A percentile compares a stretch with the other conserved stretches of the same genome.
These are phyloP conservation scores for Kazachstania taianensis DNA, from an alignment of 805 yeast genomes.

Conservation along the genomic window DNA sequence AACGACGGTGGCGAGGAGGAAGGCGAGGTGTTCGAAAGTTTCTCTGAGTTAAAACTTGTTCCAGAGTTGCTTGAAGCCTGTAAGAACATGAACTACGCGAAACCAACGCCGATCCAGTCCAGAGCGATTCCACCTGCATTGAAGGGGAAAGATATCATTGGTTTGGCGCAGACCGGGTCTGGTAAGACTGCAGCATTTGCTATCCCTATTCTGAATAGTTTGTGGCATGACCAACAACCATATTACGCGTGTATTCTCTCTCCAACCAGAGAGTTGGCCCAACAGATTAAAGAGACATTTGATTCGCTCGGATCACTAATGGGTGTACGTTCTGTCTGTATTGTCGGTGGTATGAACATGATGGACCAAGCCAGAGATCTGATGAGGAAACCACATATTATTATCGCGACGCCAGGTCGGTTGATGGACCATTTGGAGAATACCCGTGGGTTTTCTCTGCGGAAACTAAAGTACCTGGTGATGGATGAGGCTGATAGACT, in stretches of 20 bases:
- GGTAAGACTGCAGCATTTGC: conserved; percentile 99
- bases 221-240: conserved; percentile 84
- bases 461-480: conserved; percentile 69
- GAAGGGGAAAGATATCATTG: conserved; percentile 85
- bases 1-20: conserved; percentile 10
- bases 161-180: conserved; percentile 95
- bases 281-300: conserved; percentile 86
- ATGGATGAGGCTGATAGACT: conserved; percentile 97
- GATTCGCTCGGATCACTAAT: conserved; percentile 84
- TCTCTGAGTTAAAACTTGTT: conserved; percentile 52
- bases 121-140: conserved; percentile 87
- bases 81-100: conserved; percentile 57
- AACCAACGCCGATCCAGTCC: conserved; percentile 90
- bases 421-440: conserved; percentile 87
- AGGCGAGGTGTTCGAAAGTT: conserved; percentile 31
- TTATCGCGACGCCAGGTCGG: conserved; percentile 94
- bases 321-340: conserved; percentile 84
- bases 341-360: conserved; percentile 98
- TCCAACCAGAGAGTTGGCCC: conserved; percentile 78
- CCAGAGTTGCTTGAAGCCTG: conserved; percentile 78
- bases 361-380: conserved; percentile 94
- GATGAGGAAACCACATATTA: conserved; percentile 86
- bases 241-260: conserved; percentile 82
- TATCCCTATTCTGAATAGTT: conserved; percentile 80
- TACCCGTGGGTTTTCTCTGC: conserved; percentile 79